Conservation (phyloP, 2,329 filamentous ascomycete species). For the Xylariales sp. region DNA sequence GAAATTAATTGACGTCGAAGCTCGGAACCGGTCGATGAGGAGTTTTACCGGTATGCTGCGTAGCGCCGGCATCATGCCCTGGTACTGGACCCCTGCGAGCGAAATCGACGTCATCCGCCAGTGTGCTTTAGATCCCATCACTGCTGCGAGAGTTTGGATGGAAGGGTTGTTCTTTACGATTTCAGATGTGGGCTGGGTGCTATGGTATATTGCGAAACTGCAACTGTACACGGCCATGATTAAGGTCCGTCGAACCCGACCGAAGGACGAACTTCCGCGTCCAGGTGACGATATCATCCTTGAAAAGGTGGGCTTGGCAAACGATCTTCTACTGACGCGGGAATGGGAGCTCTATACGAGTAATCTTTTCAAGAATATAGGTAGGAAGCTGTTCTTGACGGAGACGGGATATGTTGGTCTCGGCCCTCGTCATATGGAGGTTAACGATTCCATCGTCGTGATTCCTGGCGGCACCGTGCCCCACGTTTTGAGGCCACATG, state of each 20-base stretch:
- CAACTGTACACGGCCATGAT: not conserved
- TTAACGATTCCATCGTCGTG: slow-evolving; percentile 47
- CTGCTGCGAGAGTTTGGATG: slow-evolving; percentile 19
- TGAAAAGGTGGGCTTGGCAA: slow-evolving; percentile 13
- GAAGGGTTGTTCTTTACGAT: slow-evolving; percentile 14
- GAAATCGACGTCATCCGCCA: slow-evolving; percentile 31
- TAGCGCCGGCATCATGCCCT: slow-evolving; percentile 32
- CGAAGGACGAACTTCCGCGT: slow-evolving; percentile 2
- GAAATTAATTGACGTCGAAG: slow-evolving; percentile 15
- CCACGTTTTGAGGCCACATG: slow-evolving; percentile 41
- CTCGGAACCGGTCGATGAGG: slow-evolving; percentile 9
- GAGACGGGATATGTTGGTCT: slow-evolving; percentile 47
- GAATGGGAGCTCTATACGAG: slow-evolving; percentile 34
- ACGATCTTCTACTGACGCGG: not conserved
- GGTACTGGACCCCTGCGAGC: slow-evolving; percentile 36
- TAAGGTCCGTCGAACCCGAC: slow-evolving; percentile 5
- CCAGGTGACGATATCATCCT: not conserved
- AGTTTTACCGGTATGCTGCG: slow-evolving; percentile 32
- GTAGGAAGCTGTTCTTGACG: slow-evolving; percentile 47
- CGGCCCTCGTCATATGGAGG: slow-evolving; percentile 41
- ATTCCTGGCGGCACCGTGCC: slow-evolving; percentile 48
- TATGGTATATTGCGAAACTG: slow-evolving; percentile 15
- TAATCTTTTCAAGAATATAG: slow-evolving; percentile 32
- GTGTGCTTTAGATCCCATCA: slow-evolving; percentile 34
- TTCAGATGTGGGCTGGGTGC: slow-evolving; percentile 16